Percentiles rank a stretch among this genome's conserved stretches.
phyloP scores from a whole-genome alignment of 495 filamentous ascomycete species.

The Podospora pseudocomata region DNA sequence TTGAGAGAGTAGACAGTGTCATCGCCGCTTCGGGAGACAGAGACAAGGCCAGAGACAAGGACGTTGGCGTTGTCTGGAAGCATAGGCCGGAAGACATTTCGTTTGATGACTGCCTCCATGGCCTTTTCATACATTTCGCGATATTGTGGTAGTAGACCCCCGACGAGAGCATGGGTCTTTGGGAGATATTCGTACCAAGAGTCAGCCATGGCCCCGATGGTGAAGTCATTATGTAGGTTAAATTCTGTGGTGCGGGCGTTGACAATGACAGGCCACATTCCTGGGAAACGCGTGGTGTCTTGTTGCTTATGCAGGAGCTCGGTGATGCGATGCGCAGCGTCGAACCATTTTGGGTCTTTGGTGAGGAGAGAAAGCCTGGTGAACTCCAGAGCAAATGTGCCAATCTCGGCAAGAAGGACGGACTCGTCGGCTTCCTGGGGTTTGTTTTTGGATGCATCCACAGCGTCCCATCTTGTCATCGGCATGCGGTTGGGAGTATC shows the following conservation, averaged over 20 bases:
- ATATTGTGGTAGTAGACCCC: constrained; percentile 70
- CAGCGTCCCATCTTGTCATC: constrained; percentile 60
- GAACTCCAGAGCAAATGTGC: constrained; percentile 78
- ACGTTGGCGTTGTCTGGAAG: constrained; percentile 48
- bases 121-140: constrained; percentile 68
- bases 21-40: constrained; percentile 57
- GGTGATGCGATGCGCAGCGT: constrained; percentile 78
- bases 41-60: constrained; percentile 54
- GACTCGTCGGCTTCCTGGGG: constrained; percentile 33
- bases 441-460: constrained; percentile 30
- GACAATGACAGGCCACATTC: constrained; percentile 48
- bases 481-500: constrained; percentile 94
- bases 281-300: constrained; percentile 60
- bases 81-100: constrained; percentile 64
- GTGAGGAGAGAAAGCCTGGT: constrained; percentile 81
- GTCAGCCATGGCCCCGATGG: constrained; percentile 71
- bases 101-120: constrained; percentile 59
- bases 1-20: constrained; percentile 52
- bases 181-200: constrained; percentile 83
- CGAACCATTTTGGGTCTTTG: constrained; percentile 76
- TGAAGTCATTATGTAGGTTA: constrained; percentile 48
- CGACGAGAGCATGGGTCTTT: constrained; percentile 65
- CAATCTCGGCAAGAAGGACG: constrained; percentile 57
- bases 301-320: constrained; percentile 68
- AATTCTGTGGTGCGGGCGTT: constrained; percentile 32